A percentile compares a stretch with the other conserved stretches of the same genome.
Evolutionary conservation across 768 basidiomycete species (phyloP).

Genomic region (Suillus lakei): DNA sequence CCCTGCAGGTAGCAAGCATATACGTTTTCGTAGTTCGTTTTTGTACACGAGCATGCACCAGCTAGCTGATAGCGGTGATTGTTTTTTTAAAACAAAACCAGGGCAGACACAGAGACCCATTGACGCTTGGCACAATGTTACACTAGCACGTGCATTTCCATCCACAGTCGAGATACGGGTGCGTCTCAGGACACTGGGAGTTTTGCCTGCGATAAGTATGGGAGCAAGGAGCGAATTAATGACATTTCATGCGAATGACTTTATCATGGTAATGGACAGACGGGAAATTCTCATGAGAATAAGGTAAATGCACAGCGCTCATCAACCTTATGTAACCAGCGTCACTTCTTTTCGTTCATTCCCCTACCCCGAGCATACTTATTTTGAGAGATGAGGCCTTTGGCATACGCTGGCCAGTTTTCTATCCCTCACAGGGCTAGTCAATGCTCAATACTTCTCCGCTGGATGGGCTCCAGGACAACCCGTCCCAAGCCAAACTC

Average conservation of each 20-base stretch:
- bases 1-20: not conserved
- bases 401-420: constrained; percentile 40
- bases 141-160: not conserved
- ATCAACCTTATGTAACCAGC: constrained; percentile 2
- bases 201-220: not conserved
- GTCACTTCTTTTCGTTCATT: constrained; percentile 21
- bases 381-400: constrained; percentile 55
- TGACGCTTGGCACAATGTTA: not conserved
- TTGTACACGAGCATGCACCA: not conserved
- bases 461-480: constrained; percentile 84
- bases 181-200: not conserved
- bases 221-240: not conserved
- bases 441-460: constrained; percentile 75
- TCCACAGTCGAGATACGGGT: not conserved
- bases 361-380: constrained; percentile 19
- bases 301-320: not conserved
- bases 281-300: too few relatives aligned
- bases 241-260: not conserved
- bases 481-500: constrained; percentile 40
- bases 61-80: not conserved
- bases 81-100: not conserved
- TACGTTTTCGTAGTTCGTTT: not conserved
- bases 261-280: not conserved
- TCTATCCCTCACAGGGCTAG: constrained; percentile 22
- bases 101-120: not conserved